Percentiles rank a stretch among this genome's conserved stretches.
Conservation (phyloP, 768 basidiomycete genomes). For the Boletus insuetus region DNA sequence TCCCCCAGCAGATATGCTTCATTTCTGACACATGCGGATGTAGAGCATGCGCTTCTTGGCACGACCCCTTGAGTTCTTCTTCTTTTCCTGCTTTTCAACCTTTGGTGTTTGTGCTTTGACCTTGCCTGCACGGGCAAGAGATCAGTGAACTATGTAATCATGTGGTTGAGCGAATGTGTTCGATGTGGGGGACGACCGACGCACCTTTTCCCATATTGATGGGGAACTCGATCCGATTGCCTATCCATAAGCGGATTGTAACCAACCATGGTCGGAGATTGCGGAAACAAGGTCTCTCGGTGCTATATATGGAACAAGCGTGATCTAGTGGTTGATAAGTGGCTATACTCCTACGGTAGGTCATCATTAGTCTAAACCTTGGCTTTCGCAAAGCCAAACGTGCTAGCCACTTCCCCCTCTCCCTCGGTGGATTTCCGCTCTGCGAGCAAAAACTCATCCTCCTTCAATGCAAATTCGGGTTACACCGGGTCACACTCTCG, state of each 20-base stretch:
- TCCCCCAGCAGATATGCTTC: accelerated
- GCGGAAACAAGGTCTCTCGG: background rate
- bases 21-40: slow-evolving; percentile 67
- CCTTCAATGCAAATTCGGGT: no score
- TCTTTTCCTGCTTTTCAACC: slow-evolving; percentile 98
- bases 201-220: slow-evolving; percentile 76
- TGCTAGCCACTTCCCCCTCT: no score
- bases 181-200: slow-evolving; percentile 6
- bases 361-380: no score
- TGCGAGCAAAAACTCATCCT: no score
- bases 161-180: background rate
- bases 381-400: no score
- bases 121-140: slow-evolving; percentile 99
- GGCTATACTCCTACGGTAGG: no score
- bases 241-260: slow-evolving; percentile 4
- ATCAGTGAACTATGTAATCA: slow-evolving; percentile 79
- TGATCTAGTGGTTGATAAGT: no score
- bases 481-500: no score
- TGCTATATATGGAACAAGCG: no score
- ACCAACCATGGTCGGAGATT: slow-evolving; percentile 33
- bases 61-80: slow-evolving; percentile 96
- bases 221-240: slow-evolving; percentile 32
- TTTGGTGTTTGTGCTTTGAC: slow-evolving; percentile 98
- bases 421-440: no score
- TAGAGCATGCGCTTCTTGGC: slow-evolving; percentile 95